Evolutionary conservation across 345 rosid genomes (phyloP).

Genomic region (Cardamine chenopodiifolia): DNA sequence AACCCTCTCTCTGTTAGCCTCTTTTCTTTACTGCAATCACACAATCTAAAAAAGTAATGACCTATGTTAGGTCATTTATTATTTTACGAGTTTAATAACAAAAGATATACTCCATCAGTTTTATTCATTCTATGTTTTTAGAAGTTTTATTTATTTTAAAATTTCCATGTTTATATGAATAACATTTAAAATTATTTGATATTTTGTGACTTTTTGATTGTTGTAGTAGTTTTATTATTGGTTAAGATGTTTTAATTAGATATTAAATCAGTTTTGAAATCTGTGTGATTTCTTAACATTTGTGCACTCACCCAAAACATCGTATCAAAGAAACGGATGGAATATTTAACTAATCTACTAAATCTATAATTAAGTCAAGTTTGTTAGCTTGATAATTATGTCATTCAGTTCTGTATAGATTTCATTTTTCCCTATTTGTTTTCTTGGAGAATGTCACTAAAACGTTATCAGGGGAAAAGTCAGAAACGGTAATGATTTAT

Average conservation of each 20-base stretch:
- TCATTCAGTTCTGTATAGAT: neutral
- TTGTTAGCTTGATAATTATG: neutral
- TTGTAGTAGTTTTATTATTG: neutral
- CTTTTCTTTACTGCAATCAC: constrained; percentile 3
- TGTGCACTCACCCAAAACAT: neutral
- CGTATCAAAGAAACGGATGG: neutral
- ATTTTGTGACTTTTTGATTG: neutral
- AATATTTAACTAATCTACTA: neutral
- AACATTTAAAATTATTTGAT: neutral
- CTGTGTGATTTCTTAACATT: neutral
- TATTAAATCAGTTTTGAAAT: neutral
- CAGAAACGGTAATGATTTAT: neutral
- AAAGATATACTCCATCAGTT: too few relatives aligned
- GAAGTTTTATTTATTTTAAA: too few relatives aligned
- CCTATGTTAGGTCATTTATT: neutral
- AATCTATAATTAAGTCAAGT: neutral
- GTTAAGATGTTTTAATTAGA: neutral
- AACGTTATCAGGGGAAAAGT: neutral
- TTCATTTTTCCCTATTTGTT: neutral
- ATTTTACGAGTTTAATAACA: neutral
- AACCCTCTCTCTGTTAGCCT: constrained; percentile 20
- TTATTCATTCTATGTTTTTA: too few relatives aligned
- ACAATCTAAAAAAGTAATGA: neutral
- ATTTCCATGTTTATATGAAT: neutral
- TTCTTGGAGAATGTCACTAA: neutral